Base-by-base conservation (phyloP, 306 rosid genomes). In the Vigna unguiculata region DNA sequence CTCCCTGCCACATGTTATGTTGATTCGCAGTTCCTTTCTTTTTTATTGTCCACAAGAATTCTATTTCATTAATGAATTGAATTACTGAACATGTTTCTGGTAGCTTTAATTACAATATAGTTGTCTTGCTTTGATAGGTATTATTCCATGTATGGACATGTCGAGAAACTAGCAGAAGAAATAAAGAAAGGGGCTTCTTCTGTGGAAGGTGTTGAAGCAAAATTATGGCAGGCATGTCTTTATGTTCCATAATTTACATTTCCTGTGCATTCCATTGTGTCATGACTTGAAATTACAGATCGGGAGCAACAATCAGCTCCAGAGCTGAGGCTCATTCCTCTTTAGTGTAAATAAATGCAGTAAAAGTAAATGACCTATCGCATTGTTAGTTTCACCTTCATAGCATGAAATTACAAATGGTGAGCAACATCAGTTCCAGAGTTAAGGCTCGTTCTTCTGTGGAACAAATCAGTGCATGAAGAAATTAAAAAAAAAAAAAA, bases 131-230 rank as follows among this genome's bases (percentile, higher is more conserved):
- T 80, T 78, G 36, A 70, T 87, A 93, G 98, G 78, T 93, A 90
- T 87, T 93, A 93, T 78, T 93, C 98, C 69, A 91, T 90, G 96
- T 93, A 93, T 52, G 98, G 98, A 52, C 98, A 91, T 83, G 98
- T 93, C 21, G 94, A 90, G 88, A 91, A 85, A 84, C 89, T 91
- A 53, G 98, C 97, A 21, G 90, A 93, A 76, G 93, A 91, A 78
- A 91, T 93, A 40, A 90, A 82, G 87, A 92, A 90, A 66, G 98
- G 98, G 15, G 97, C 97, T 72, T 81, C 93, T 63, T 90, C 98
- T 49, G 83, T 93, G 17, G 97, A 93, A 87, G 98, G 96, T 32
- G 94, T 93, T 46, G 97, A 93, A 77, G 97, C 88, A 82, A 81
- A 86, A 82, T 78, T 93, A 64, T 93, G 97, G 97, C 97, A 93